Evolutionary conservation across 768 basidiomycete genomes (phyloP), one percentile per base, ranked within the genome.

Genomic region (Tricholoma furcatifolium): DNA sequence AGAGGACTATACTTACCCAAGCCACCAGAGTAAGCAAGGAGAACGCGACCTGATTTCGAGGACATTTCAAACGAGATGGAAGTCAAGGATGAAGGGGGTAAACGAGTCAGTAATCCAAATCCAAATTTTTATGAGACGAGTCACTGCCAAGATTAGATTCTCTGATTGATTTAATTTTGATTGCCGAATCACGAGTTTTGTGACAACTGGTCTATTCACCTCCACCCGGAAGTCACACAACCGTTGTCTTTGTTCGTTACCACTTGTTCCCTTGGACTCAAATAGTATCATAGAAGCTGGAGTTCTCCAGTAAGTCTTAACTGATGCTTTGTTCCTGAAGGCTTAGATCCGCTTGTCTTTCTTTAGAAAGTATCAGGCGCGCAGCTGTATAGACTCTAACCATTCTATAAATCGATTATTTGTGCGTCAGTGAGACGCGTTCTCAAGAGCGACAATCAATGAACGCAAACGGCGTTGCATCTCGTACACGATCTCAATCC

Each of bases 11-110:
- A 76, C 91, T 61, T 54, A 96, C 95, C 95, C 46, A 98, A 83
- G 62, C 97, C 97, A 59, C 97, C 96, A 65, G 97, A 99, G 77
- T 99, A 99, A 18, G 96, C 96, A 59, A 99, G 81, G 51, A 99
- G 79, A 63, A 98, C 94, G 67, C 93, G 93, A 59, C 94, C 93
- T 21, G 71, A 59, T 65, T 79, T 79, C 42, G 74, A 61, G 54
- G 81, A 65, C 81, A 82, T 84, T 52, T 55, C 67, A 43, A 21
- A 17, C 43, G 23, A 30, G 41, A 46, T 36, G 47, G 18, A n/a
- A 23, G 38, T 39, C 34, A 42, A 39, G 11, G 41, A 31, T 54
- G 40, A 47, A 50, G 45, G 8, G 12, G 34, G 17, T 18, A 12
- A 34, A 10, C 39, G 20, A 17, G 34, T 44, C 31, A 51, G 50